A percentile compares a stretch with the other conserved stretches of the same genome.
These are phyloP conservation scores for Cladophialophora carrionii DNA, from an alignment of 2,329 filamentous ascomycete species.

Conservation along the genomic window DNA sequence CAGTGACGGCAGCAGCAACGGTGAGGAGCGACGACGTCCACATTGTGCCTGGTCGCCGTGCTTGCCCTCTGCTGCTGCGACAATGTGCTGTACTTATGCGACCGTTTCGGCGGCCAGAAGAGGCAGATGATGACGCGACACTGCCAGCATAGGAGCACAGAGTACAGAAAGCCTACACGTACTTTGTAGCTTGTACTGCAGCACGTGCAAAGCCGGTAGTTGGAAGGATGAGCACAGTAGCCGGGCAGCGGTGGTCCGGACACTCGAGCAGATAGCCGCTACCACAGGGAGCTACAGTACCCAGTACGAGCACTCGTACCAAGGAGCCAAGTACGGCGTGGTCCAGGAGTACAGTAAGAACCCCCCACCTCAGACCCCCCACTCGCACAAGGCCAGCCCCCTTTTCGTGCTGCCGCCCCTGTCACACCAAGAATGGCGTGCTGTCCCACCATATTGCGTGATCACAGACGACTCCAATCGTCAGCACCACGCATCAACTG, in stretches of 20 bases:
- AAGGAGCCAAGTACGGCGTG: background rate
- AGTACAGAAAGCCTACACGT: too few species aligned
- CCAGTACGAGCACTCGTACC: background rate
- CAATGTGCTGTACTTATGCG: background rate
- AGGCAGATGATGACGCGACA: too few species aligned
- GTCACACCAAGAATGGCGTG: slow-evolving; percentile 7
- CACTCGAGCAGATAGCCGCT: too few species aligned
- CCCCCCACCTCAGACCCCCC: too few species aligned
- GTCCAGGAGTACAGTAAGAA: too few species aligned
- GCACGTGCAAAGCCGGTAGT: too few species aligned
- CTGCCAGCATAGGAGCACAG: too few species aligned
- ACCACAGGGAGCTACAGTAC: background rate
- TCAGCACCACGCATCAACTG: background rate
- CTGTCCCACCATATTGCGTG: slow-evolving; percentile 18
- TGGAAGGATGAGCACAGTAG: too few species aligned
- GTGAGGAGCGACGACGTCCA: slow-evolving; percentile 6
- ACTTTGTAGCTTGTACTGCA: too few species aligned
- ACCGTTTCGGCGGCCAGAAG: background rate
- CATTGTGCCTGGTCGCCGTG: background rate
- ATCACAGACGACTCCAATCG: slow-evolving; percentile 11
- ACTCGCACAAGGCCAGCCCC: slow-evolving; percentile 2
- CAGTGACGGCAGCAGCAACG: background rate
- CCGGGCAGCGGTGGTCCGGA: too few species aligned
- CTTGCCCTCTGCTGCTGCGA: background rate
- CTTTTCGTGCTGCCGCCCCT: background rate